Percentiles rank a stretch among this genome's conserved stretches.
These are phyloP conservation scores for Neofusicoccum cordaticola DNA, from an alignment of 2,329 filamentous ascomycete species.

Conservation along the genomic window DNA sequence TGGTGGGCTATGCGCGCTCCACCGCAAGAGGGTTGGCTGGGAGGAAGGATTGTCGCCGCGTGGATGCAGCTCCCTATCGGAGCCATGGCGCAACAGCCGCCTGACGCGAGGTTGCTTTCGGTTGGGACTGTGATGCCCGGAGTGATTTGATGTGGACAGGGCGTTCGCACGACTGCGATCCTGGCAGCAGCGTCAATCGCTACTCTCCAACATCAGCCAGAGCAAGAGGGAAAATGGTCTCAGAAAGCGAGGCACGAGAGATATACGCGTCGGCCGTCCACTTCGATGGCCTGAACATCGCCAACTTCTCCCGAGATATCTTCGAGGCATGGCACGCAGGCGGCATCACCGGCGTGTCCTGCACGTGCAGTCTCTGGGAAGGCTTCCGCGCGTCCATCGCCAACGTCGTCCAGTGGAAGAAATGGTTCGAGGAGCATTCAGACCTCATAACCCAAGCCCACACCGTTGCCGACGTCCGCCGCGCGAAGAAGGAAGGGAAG, in stretches of 20 bases:
- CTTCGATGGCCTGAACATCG: conserved; percentile 44
- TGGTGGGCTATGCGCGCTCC: too few species aligned
- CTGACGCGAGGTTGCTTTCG: not conserved
- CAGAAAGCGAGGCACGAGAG: conserved; percentile 35
- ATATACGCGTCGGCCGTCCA: conserved; percentile 39
- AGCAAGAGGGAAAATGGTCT: conserved; percentile 29
- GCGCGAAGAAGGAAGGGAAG: conserved; percentile 36
- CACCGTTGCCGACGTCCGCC: conserved; percentile 36
- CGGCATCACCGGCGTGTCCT: conserved; percentile 42
- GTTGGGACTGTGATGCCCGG: too few species aligned
- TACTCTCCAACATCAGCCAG: not conserved
- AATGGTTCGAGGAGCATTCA: conserved; percentile 43
- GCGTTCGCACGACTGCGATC: not conserved
- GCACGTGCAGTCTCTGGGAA: conserved; percentile 43
- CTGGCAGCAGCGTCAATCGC: not conserved
- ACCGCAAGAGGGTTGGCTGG: not conserved
- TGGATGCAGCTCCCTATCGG: not conserved
- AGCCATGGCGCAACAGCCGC: not conserved
- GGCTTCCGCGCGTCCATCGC: conserved; percentile 38
- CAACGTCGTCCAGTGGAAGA: conserved; percentile 44
- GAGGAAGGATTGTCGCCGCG: not conserved
- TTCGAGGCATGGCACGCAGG: conserved; percentile 39
- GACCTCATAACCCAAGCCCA: conserved; percentile 42
- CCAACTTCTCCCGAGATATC: conserved; percentile 40
- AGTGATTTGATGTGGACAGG: too few species aligned